Percentiles rank a stretch among this genome's conserved stretches.
These are phyloP conservation scores for Taiozyma sp. DNA, from an alignment of 1,139 yeast species.

Conservation along the genomic window DNA sequence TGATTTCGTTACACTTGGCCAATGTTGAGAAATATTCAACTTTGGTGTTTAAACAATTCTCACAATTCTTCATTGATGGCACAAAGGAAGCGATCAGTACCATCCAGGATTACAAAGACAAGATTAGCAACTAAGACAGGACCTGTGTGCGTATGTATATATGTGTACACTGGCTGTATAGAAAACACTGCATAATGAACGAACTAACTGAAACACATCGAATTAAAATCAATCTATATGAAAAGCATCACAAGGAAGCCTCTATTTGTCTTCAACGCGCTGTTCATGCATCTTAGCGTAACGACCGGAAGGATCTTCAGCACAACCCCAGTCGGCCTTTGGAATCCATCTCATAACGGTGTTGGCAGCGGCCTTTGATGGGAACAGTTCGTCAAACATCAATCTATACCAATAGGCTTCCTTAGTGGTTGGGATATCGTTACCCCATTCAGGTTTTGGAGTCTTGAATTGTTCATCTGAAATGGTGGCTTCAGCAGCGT, in stretches of 20 bases:
- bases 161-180: background rate
- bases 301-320: slow-evolving; percentile 98
- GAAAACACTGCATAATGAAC: background rate
- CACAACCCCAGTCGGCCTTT: slow-evolving; percentile 99
- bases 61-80: slow-evolving; percentile 9
- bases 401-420: slow-evolving; percentile 99
- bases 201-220: background rate
- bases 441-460: slow-evolving; percentile 96
- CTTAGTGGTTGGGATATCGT: slow-evolving; percentile 90
- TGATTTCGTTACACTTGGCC: background rate
- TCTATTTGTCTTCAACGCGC: slow-evolving; percentile 32
- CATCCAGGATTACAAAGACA: slow-evolving; percentile 2
- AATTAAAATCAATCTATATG: background rate
- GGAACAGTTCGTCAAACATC: slow-evolving; percentile 90
- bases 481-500: slow-evolving; percentile 81
- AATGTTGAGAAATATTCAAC: slow-evolving; percentile 6
- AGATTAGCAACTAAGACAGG: background rate
- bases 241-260: background rate
- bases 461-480: slow-evolving; percentile 83
- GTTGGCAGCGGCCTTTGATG: slow-evolving; percentile 84
- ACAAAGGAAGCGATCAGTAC: slow-evolving; percentile 9
- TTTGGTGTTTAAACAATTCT: slow-evolving; percentile 16
- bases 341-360: slow-evolving; percentile 99
- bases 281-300: slow-evolving; percentile 84
- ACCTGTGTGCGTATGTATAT: too few species aligned